Conservation (phyloP, 306 rosid genomes). For the Cicer bijugum region DNA sequence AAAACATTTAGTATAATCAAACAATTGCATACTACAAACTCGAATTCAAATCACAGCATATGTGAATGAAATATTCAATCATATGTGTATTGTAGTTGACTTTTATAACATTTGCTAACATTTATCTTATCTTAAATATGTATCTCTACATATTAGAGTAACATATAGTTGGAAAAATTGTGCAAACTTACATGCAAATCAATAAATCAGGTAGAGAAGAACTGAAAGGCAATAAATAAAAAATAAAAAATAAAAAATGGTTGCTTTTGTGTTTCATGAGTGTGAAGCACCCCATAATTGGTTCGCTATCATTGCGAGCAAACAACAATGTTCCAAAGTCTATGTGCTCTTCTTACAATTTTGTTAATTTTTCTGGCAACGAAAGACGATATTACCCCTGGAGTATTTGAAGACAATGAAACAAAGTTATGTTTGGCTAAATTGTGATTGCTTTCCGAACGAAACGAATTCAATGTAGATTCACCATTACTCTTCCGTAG, state of each 20-base stretch:
- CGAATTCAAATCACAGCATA: too few relatives aligned
- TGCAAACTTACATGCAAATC: background rate
- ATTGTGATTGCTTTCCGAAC: constrained; percentile 37
- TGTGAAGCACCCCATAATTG: background rate
- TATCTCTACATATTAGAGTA: too few relatives aligned
- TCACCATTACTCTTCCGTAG: constrained; percentile 56
- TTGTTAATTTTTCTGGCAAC: constrained; percentile 53
- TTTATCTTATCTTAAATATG: too few relatives aligned
- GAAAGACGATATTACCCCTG: constrained; percentile 48
- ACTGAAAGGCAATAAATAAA: constrained; percentile 23
- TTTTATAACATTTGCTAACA: too few relatives aligned
- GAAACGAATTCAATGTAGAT: constrained; percentile 39
- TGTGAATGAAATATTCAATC: too few relatives aligned
- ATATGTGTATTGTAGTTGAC: too few relatives aligned
- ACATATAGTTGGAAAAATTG: too few relatives aligned
- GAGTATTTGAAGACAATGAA: constrained; percentile 45
- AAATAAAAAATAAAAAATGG: constrained; percentile 20
- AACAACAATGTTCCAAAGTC: constrained; percentile 70
- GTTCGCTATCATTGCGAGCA: constrained; percentile 55
- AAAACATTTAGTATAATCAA: too few relatives aligned
- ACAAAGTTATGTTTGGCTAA: constrained; percentile 42
- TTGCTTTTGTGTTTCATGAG: background rate
- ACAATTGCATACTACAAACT: too few relatives aligned
- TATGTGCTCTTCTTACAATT: constrained; percentile 63
- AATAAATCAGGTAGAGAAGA: background rate